phyloP scores from a whole-genome alignment of 2,329 filamentous ascomycete genomes.

The Clathrospora elynae region DNA sequence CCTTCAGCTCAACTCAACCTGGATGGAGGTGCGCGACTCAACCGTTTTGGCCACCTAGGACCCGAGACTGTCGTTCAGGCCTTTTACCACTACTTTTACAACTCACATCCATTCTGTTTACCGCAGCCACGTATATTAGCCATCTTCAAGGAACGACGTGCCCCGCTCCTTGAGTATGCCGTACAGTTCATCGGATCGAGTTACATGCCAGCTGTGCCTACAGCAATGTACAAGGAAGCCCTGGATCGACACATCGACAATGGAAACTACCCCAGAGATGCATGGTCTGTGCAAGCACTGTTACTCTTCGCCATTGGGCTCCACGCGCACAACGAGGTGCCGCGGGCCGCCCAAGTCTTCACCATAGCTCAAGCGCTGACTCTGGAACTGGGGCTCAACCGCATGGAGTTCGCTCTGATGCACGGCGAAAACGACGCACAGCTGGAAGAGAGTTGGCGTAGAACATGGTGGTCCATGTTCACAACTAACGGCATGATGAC shows the following conservation, averaged over 20 bases:
- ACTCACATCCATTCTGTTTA: conserved; percentile 62
- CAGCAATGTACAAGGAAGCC: conserved; percentile 52
- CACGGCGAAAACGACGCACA: conserved; percentile 69
- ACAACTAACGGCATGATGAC: conserved; percentile 85
- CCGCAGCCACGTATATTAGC: conserved; percentile 51
- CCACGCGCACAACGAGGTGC: conserved; percentile 75
- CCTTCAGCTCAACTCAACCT: conserved; percentile 41
- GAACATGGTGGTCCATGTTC: conserved; percentile 90
- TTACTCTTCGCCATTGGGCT: conserved; percentile 77
- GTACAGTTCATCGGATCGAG: conserved; percentile 63
- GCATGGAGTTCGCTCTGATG: conserved; percentile 66
- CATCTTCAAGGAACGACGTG: conserved; percentile 49
- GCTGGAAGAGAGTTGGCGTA: conserved; percentile 79
- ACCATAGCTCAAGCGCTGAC: conserved; percentile 71
- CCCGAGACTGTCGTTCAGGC: conserved; percentile 40
- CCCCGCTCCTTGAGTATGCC: conserved; percentile 57
- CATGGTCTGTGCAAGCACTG: conserved; percentile 75
- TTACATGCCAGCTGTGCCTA: conserved; percentile 55
- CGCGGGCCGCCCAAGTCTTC: conserved; percentile 70
- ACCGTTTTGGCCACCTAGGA: conserved; percentile 35
- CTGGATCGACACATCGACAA: conserved; percentile 40
- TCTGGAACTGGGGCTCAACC: conserved; percentile 76
- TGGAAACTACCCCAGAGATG: conserved; percentile 41
- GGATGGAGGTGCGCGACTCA: conserved; percentile 39
- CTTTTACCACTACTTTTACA: conserved; percentile 58